Evolutionary conservation across 2,329 filamentous ascomycete species (phyloP), one percentile per base, ranked within the genome.

Genomic region (Didymella glomerata): DNA sequence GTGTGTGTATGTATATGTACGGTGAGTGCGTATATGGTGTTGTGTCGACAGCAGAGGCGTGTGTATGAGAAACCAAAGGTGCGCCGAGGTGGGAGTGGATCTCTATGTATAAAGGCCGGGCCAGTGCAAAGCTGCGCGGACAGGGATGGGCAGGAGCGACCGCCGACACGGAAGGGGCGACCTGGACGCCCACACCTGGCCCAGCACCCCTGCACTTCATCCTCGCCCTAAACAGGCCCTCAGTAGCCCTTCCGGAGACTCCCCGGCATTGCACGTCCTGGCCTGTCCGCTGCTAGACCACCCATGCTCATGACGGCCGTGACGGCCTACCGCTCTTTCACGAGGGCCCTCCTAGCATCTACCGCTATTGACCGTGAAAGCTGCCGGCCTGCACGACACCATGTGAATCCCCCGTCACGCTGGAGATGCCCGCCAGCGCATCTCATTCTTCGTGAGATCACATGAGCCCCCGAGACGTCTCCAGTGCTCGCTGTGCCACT

Each of bases 181-280:
- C 63, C 57, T 57, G 54, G 54, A 49, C 58, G 55, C 60, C 62
- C 59, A 60, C 60, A 61, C 64, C 63, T 63, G 60, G 62, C 56
- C 61, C 44, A 50, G 13, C 34, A 22, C 54, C 64, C 65, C 61
- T 64, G 58, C 56, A 42, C 50, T 44, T 48, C 53, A 55, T 45
- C 49, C 48, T 54, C 49, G 57, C 59, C 56, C 57, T 60, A 63
- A 61, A 60, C 58, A 65, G 53, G 61, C 55, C 51, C 30, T 46
- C 45, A 40, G 22, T 46, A 34, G 53, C 55, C 54, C 48, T 60
- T 54, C 59, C 67, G 64, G 64, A 63, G 30, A 58, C 46, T 61
- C 62, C 59, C 66, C 67, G 67, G 66, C 66, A 69, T 62, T 66
- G 62, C 65, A 61, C 55, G 53, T 55, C 65, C 58, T 65, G 64